Conservation (phyloP, 352 stramenopile genomes). For the Phytophthora pseudosyringae region DNA sequence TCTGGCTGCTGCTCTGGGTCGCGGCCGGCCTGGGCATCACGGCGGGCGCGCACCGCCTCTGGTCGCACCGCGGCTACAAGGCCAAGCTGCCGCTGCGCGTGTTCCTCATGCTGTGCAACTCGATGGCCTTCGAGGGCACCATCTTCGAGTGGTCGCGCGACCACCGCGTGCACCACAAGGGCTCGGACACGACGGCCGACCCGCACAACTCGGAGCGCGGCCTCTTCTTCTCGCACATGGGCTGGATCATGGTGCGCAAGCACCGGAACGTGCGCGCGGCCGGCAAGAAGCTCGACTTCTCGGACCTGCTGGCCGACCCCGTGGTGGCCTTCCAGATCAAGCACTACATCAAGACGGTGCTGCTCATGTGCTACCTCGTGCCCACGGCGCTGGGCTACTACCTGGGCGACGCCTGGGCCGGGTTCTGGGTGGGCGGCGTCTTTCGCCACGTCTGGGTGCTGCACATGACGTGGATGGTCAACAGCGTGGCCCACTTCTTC, state of each 20-base stretch:
- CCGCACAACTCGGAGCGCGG: constrained; percentile 97
- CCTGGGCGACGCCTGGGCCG: constrained; percentile 93
- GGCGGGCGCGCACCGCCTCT: constrained; percentile 96
- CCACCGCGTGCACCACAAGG: constrained; percentile 99
- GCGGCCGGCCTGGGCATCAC: constrained; percentile 96
- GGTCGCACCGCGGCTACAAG: constrained; percentile 97
- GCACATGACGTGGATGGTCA: constrained; percentile 99
- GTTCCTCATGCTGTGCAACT: constrained; percentile 98
- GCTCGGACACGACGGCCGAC: constrained; percentile 95
- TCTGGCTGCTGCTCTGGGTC: constrained; percentile 73
- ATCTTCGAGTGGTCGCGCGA: constrained; percentile 99
- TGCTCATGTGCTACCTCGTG: constrained; percentile 98
- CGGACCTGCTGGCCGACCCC: constrained; percentile 94
- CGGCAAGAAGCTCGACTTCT: constrained; percentile 95
- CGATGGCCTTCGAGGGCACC: constrained; percentile 96
- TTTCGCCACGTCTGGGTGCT: constrained; percentile 97
- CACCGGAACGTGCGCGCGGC: constrained; percentile 86
- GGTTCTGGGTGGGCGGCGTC: constrained; percentile 96
- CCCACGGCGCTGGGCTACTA: constrained; percentile 91
- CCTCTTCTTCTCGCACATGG: constrained; percentile 99
- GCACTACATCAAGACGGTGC: constrained; percentile 86
- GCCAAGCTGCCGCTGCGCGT: constrained; percentile 90
- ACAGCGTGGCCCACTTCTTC: constrained; percentile 98
- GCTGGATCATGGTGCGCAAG: constrained; percentile 99
- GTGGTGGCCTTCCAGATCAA: constrained; percentile 97